Base-by-base conservation (phyloP, 2,329 filamentous ascomycete genomes). In the Neopestalotiopsis sp. region DNA sequence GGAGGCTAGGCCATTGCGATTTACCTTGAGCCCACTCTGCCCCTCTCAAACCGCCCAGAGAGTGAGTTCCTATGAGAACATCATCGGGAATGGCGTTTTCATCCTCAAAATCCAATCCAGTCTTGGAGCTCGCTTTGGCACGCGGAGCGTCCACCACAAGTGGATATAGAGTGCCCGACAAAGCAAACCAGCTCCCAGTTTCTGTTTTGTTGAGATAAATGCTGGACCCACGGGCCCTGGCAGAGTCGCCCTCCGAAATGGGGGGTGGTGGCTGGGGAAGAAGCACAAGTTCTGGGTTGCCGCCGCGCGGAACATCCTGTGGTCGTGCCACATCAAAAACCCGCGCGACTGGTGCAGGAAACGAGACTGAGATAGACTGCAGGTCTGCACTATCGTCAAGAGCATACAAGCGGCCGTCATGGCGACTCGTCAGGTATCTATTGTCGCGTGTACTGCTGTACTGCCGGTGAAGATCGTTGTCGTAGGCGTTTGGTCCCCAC, bases 401-500 rank as follows among this genome's bases (percentile, higher is more conserved):
- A 0, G 93, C 93, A 74, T 95, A 91, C 2, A 97, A 89, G 49
- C 91, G 89, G 57, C 96, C 96, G 74, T 98, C 93, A 75, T 94
- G 93, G 74, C 91, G 90, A 73, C 92, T 94, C 73, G 95, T 95
- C 65, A 98, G 91, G 80, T 98, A 98, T 70, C 92, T 92, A 73
- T 93, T 91, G 78, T 98, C 95, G 77, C 95, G 91, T 0, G 94
- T 94, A 12, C 85, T 82, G 14, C 88, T 88, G 76, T 98, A 96
- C 77, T 98, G 94, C 64, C 89, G 89, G 75, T 94, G 91, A 6
- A 99, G 89, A 78, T 99, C 96, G 71, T 89, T 89, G 79, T 99
- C 95, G 70, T 91, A 93, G 69, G 92, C 97, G 80, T 99, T 99
- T 14, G 95, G 93, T 0, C 90, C 91, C 96, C 96, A 99, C 79